A percentile compares a stretch with the other conserved stretches of the same genome.
Conservation (phyloP, 202 grass and related monocot species). For the Hordeum pubiflorum region DNA sequence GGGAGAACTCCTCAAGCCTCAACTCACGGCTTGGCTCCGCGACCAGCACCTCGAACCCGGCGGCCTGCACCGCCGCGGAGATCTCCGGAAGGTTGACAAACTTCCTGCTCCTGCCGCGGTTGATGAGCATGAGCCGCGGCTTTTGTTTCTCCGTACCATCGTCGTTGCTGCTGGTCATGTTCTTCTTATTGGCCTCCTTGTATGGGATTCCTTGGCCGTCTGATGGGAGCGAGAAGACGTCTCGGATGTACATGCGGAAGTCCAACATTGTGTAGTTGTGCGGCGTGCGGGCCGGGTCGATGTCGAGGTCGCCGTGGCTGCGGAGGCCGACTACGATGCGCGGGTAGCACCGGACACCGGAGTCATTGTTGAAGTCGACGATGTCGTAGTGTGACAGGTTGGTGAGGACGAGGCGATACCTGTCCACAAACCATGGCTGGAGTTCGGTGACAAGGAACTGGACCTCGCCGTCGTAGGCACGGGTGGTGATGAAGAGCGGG, state of each 20-base stretch:
- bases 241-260: conserved; percentile 48
- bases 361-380: conserved; percentile 48
- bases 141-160: background rate
- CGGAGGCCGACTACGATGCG: conserved; percentile 35
- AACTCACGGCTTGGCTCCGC: conserved; percentile 39
- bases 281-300: conserved; percentile 39
- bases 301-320: conserved; percentile 56
- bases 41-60: conserved; percentile 44
- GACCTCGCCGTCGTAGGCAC: conserved; percentile 51
- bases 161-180: background rate
- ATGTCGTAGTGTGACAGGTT: conserved; percentile 52
- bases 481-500: conserved; percentile 57
- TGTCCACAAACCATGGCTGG: conserved; percentile 51
- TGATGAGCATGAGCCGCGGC: conserved; percentile 52
- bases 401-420: conserved; percentile 43
- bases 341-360: conserved; percentile 44
- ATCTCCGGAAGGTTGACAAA: conserved; percentile 58
- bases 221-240: conserved; percentile 31
- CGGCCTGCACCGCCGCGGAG: conserved; percentile 9
- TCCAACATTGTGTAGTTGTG: conserved; percentile 48
- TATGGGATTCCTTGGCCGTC: conserved; percentile 24
- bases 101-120: conserved; percentile 32
- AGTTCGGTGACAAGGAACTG: conserved; percentile 68
- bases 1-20: conserved; percentile 36
- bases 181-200: conserved; percentile 2